These are phyloP conservation scores for Athelia psychrophila DNA, from an alignment of 1,284 basidiomycete genomes.

Conservation along the genomic window DNA sequence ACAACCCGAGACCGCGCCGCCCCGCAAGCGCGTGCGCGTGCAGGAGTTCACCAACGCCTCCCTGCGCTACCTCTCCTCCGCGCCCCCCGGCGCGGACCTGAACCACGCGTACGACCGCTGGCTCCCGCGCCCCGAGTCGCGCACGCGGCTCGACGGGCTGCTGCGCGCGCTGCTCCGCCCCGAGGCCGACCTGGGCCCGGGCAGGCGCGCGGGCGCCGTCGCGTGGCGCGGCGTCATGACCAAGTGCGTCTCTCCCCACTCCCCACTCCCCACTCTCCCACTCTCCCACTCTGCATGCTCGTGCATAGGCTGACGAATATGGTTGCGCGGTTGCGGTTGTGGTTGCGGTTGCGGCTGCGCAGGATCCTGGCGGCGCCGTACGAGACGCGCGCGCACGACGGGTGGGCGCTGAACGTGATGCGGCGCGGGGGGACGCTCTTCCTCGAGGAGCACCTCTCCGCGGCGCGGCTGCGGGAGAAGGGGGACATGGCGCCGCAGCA, in stretches of 20 bases:
- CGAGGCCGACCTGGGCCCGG: constrained; percentile 30
- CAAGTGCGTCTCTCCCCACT: constrained; percentile 48
- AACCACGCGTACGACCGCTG: constrained; percentile 68
- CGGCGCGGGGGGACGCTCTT: constrained; percentile 75
- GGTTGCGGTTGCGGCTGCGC: constrained; percentile 35
- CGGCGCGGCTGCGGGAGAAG: constrained; percentile 61
- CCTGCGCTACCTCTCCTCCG: constrained; percentile 60
- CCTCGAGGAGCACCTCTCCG: constrained; percentile 76
- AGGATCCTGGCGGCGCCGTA: constrained; percentile 78
- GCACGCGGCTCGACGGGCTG: constrained; percentile 62
- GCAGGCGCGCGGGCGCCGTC: constrained; percentile 45
- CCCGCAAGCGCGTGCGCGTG: constrained; percentile 34
- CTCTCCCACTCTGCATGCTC: too few relatives aligned
- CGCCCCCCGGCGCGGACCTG: constrained; percentile 55
- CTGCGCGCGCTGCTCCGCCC: constrained; percentile 49
- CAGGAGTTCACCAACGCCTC: constrained; percentile 61
- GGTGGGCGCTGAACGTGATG: constrained; percentile 86
- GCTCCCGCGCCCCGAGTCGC: constrained; percentile 62
- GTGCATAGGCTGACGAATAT: constrained; percentile 11
- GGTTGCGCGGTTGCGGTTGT: constrained; percentile 10
- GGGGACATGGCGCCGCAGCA: constrained; percentile 58
- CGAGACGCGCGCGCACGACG: constrained; percentile 33
- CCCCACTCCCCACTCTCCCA: background rate
- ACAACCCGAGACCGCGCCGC: too few relatives aligned
- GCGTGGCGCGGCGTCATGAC: constrained; percentile 93